phyloP scores from a whole-genome alignment of 768 basidiomycete genomes.

The Floccularia luteovirens region DNA sequence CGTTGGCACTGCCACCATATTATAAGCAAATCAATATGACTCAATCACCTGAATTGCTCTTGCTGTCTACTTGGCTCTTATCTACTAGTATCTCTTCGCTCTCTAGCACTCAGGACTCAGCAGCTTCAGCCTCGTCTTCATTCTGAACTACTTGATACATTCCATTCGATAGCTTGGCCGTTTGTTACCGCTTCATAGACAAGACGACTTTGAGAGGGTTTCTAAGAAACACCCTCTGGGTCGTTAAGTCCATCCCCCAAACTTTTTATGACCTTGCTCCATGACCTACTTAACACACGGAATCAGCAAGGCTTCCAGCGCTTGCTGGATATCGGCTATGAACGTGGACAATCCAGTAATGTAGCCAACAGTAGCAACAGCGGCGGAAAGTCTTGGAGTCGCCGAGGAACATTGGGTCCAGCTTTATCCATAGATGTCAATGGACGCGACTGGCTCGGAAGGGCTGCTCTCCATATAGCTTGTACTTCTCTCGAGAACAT shows the following conservation, averaged over 20 bases:
- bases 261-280: conserved; percentile 72
- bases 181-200: too few species aligned
- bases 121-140: too few species aligned
- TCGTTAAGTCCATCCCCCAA: conserved; percentile 23
- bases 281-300: conserved; percentile 64
- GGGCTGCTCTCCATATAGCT: conserved; percentile 78
- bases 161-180: too few species aligned
- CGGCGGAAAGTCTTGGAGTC: conserved; percentile 51
- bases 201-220: conserved; percentile 12
- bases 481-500: conserved; percentile 60
- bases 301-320: conserved; percentile 74
- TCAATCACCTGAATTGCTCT: too few species aligned
- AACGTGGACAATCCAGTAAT: conserved; percentile 25
- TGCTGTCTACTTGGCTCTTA: too few species aligned
- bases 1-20: too few species aligned
- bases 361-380: conserved; percentile 34
- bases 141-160: too few species aligned
- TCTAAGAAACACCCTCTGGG: conserved; percentile 24
- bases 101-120: too few species aligned
- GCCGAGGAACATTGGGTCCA: conserved; percentile 30
- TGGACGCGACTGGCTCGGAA: conserved; percentile 60
- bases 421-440: conserved; percentile 51
- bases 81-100: too few species aligned
- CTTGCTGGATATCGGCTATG: conserved; percentile 47
- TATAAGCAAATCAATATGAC: too few species aligned